Evolutionary conservation across 2,329 filamentous ascomycete species (phyloP).

Genomic region (Penicillium sp.): DNA sequence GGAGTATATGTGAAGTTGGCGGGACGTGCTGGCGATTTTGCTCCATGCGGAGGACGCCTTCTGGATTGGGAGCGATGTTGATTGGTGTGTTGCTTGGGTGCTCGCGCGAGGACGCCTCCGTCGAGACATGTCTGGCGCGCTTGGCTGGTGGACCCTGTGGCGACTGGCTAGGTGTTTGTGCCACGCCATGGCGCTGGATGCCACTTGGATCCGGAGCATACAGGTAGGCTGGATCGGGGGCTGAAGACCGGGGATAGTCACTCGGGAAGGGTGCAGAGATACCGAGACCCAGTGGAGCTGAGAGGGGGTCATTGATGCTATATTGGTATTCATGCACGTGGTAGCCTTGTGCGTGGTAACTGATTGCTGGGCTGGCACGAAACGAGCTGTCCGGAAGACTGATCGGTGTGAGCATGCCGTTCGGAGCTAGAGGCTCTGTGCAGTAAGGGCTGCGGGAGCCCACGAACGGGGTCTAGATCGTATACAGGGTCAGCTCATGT

Average conservation of each 20-base stretch:
- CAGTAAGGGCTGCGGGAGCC: conserved; percentile 33
- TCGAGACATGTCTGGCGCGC: conserved; percentile 23
- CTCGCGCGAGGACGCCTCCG: conserved; percentile 8
- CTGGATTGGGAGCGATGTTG: conserved; percentile 40
- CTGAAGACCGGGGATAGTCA: conserved; percentile 27
- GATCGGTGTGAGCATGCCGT: conserved; percentile 38
- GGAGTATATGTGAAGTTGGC: conserved; percentile 26
- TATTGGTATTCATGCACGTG: conserved; percentile 34
- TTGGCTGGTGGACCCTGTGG: conserved; percentile 24
- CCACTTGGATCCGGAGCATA: conserved; percentile 23
- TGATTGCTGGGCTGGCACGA: conserved; percentile 36
- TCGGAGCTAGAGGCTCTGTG: conserved; percentile 28
- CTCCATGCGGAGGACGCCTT: conserved; percentile 39
- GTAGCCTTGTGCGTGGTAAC: conserved; percentile 33
- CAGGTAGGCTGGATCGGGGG: conserved; percentile 26
- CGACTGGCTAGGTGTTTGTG: conserved; percentile 22
- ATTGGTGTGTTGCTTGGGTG: conserved; percentile 30
- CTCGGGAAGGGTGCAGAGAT: conserved; percentile 36
- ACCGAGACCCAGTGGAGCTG: conserved; percentile 36
- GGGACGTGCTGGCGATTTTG: conserved; percentile 33
- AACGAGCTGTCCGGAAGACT: conserved; percentile 39
- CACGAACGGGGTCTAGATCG: conserved; percentile 24
- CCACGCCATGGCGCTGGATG: conserved; percentile 19
- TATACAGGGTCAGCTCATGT: conserved; percentile 10
- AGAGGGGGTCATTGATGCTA: conserved; percentile 26